Evolutionary conservation across 768 basidiomycete species (phyloP), one percentile per base, ranked within the genome.

Genomic region (Macrolepiota fuliginosa): DNA sequence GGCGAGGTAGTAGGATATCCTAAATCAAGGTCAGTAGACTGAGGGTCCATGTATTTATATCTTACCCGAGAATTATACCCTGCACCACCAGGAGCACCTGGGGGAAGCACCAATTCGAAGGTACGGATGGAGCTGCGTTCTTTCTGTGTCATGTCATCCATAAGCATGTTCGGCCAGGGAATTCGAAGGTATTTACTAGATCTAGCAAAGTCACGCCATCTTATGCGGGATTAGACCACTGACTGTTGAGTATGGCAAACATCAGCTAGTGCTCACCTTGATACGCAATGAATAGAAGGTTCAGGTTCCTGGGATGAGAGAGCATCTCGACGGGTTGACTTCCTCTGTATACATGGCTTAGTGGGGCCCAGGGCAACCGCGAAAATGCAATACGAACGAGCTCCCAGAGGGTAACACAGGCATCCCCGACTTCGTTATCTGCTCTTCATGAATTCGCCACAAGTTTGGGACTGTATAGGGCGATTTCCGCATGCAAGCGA

Each of bases 1-100:
- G 79, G 0, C 93, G 83, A 70, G 89, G 89, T 0, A 78, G 83
- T 51, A 93, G 79, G n/a, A 94, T 76, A 55, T 85, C 82, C 86
- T 91, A 59, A 7, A 57, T 52, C 37, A 59, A 32, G 47, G 25
- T 50, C 24, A 58, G 25, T 54, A 36, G 24, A n/a, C 17, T 25
- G 39, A 10, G 36, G 51, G 1, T 22, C 11, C 13, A 24, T 49
- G 56, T 13, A 39, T 25, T 37, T 17, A 27, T 53, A 49, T 39
- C 47, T 36, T 36, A 59, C 58, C 58, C 36, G 45, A 19, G 78
- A 74, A 13, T 76, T 72, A 71, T 89, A 90, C 11, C 87, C 87
- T 24, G 77, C 74, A 3, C 92, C 92, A 56, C 92, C 93, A 3
- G 91, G 90, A 6, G 93, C 91, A 37, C 94, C 93, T 4, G 93